These are phyloP conservation scores for Rhizophagus sp. DNA, from an alignment of 192 early-diverging fungal genomes.

Conservation along the genomic window DNA sequence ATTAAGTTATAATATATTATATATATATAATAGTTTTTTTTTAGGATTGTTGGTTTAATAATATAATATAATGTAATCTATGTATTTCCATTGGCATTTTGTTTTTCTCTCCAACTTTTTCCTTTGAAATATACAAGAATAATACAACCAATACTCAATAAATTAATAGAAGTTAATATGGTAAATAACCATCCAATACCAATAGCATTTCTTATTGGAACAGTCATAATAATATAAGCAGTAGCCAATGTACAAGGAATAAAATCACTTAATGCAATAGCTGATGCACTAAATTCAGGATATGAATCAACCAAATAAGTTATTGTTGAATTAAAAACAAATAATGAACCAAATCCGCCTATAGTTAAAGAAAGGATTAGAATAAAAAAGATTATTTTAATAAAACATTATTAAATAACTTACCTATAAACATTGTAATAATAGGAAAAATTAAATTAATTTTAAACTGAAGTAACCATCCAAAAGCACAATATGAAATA, in stretches of 20 bases:
- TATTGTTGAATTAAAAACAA: not conserved
- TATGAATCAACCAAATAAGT: conserved; percentile 31
- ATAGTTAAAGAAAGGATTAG: not conserved
- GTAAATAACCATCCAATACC: conserved; percentile 25
- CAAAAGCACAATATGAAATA: not conserved
- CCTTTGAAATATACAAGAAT: conserved; percentile 5
- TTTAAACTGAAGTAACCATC: not conserved
- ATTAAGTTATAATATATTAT: too few relatives aligned
- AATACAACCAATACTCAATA: not conserved
- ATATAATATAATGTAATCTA: too few relatives aligned
- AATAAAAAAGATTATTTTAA: too few relatives aligned
- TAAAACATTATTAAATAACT: not conserved
- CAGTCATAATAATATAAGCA: conserved; percentile 7
- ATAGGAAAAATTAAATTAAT: not conserved
- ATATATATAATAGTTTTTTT: too few relatives aligned
- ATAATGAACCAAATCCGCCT: not conserved
- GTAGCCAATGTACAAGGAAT: conserved; percentile 9
- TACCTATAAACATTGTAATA: conserved; percentile 5
- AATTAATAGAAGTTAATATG: not conserved
- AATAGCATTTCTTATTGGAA: conserved; percentile 5
- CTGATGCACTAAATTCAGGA: conserved; percentile 18
- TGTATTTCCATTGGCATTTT: not conserved
- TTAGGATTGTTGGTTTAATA: too few relatives aligned
- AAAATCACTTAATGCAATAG: conserved; percentile 18
- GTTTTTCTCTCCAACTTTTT: conserved; percentile 19